Percentiles rank a stretch among this genome's conserved stretches.
phyloP scores from a whole-genome alignment of 2,329 filamentous ascomycete species.

The Ploettnerulaceae sp. region DNA sequence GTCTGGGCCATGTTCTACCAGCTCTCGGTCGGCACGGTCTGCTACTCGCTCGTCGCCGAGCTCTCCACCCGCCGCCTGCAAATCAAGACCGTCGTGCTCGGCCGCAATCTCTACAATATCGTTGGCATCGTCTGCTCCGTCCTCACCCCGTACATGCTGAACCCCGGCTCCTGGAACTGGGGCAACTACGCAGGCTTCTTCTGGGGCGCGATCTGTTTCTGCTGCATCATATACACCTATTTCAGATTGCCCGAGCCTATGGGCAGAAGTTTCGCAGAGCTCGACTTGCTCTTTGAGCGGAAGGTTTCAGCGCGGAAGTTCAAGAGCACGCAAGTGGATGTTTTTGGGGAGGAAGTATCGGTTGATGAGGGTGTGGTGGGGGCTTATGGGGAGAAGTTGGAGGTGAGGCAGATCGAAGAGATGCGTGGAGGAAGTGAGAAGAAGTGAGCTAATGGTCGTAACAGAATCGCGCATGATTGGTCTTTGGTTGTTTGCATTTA shows the following conservation, averaged over 20 bases:
- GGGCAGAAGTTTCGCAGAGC: constrained; percentile 78
- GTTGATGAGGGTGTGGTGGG: constrained; percentile 19
- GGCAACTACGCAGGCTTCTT: constrained; percentile 75
- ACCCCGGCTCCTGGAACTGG: constrained; percentile 84
- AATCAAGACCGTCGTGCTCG: constrained; percentile 88
- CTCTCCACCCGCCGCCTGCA: constrained; percentile 76
- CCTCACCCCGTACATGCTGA: constrained; percentile 88
- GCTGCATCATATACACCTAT: constrained; percentile 62
- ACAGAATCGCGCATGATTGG: too few relatives aligned
- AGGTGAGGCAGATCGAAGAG: constrained; percentile 33
- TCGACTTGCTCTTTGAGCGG: constrained; percentile 79
- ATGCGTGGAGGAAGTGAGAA: not conserved
- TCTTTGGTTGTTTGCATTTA: too few relatives aligned
- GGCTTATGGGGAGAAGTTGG: constrained; percentile 63
- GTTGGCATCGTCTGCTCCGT: constrained; percentile 77
- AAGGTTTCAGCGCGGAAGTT: constrained; percentile 44
- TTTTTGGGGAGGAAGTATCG: constrained; percentile 26
- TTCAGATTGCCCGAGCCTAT: constrained; percentile 76
- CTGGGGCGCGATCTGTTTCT: constrained; percentile 64
- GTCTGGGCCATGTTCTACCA: constrained; percentile 81
- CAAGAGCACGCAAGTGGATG: constrained; percentile 29
- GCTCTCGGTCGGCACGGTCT: constrained; percentile 81
- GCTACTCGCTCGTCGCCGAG: constrained; percentile 83
- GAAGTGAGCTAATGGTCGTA: too few relatives aligned
- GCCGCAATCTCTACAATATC: constrained; percentile 67